A percentile compares a stretch with the other conserved stretches of the same genome.
Evolutionary conservation across 1,284 basidiomycete genomes (phyloP).

Genomic region (Wolfiporia cocos): DNA sequence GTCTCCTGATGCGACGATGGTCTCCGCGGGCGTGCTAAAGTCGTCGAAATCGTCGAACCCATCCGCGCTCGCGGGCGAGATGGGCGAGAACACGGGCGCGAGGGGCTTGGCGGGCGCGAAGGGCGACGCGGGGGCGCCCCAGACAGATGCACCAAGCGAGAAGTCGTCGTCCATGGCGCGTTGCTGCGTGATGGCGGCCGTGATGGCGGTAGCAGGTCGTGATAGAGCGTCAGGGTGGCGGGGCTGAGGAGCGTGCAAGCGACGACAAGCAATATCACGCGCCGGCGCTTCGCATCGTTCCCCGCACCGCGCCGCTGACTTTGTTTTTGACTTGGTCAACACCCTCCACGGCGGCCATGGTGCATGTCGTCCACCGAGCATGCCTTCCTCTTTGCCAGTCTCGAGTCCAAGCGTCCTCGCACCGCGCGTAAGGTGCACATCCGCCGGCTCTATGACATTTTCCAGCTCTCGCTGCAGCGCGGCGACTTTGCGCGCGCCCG

Average conservation of each 20-base stretch:
- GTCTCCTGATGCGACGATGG: conserved; percentile 29
- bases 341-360: not conserved
- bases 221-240: no score
- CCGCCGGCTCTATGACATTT: conserved; percentile 64
- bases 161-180: conserved; percentile 62
- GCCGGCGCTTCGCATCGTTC: not conserved
- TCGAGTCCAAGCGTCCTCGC: conserved; percentile 36
- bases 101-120: conserved; percentile 21
- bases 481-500: conserved; percentile 62
- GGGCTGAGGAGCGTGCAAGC: no score
- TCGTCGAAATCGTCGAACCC: conserved; percentile 65
- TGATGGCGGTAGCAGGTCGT: not conserved
- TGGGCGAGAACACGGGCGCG: conserved; percentile 17
- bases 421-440: conserved; percentile 65
- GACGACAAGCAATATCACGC: no score
- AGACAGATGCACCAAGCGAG: conserved; percentile 64
- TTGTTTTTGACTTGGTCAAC: not conserved
- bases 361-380: conserved; percentile 28
- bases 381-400: conserved; percentile 51
- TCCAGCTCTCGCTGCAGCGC: conserved; percentile 70
- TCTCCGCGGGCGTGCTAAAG: conserved; percentile 52
- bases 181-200: not conserved
- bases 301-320: not conserved
- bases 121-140: conserved; percentile 44
- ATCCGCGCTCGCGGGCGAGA: conserved; percentile 35